Evolutionary conservation across 2,329 filamentous ascomycete genomes (phyloP).

Genomic region (Curvularia hawaiiensis): DNA sequence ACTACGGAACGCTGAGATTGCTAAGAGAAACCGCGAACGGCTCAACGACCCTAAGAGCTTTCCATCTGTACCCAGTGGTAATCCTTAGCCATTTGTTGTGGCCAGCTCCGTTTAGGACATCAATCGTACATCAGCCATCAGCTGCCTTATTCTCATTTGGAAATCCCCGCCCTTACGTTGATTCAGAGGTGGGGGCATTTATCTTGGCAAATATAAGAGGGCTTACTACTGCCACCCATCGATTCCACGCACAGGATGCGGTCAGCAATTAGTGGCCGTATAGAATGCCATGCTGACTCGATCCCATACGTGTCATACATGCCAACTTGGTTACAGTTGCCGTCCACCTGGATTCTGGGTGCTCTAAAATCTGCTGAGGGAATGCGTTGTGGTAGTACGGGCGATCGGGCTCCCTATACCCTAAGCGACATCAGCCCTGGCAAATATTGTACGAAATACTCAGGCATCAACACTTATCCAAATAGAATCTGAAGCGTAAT

Average conservation of each 20-base stretch:
- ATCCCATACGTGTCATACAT: conserved; percentile 9
- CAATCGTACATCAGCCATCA: conserved; percentile 1
- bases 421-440: background rate
- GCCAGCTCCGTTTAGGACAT: background rate
- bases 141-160: background rate
- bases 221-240: conserved; percentile 30
- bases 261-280: conserved; percentile 42
- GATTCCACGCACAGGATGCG: conserved; percentile 28
- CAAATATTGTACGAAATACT: background rate
- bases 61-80: conserved; percentile 77
- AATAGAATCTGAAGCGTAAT: background rate
- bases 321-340: background rate
- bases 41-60: conserved; percentile 80
- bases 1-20: conserved; percentile 76
- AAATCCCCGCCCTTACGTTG: conserved; percentile 5
- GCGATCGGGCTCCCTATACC: background rate
- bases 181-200: conserved; percentile 17
- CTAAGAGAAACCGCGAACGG: conserved; percentile 81
- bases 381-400: background rate
- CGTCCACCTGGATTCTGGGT: background rate
- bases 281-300: conserved; percentile 22
- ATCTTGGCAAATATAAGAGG: conserved; percentile 24
- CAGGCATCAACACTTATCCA: background rate
- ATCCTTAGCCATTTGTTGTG: conserved; percentile 29
- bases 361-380: background rate